A percentile compares a stretch with the other conserved stretches of the same genome.
These are phyloP conservation scores for Penicillium riverlandense DNA, from an alignment of 495 filamentous ascomycete species.

Conservation along the genomic window DNA sequence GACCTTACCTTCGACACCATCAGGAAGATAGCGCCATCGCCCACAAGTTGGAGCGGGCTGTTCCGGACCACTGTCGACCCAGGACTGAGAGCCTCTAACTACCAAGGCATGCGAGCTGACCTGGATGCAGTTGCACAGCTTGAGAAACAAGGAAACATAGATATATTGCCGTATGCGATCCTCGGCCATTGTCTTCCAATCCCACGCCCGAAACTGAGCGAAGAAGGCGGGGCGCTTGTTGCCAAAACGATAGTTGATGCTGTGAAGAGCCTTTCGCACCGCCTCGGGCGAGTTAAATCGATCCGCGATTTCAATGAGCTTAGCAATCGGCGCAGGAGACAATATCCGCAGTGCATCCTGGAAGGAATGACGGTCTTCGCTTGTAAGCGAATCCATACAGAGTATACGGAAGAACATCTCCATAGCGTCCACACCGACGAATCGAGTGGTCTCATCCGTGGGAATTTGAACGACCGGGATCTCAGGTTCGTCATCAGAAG, in stretches of 20 bases:
- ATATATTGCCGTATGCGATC: slow-evolving; percentile 35
- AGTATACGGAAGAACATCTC: slow-evolving; percentile 32
- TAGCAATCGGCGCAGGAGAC: slow-evolving; percentile 23
- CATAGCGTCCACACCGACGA: slow-evolving; percentile 27
- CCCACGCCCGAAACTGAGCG: slow-evolving; percentile 7
- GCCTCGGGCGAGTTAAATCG: slow-evolving; percentile 25
- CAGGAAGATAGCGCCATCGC: slow-evolving; percentile 68
- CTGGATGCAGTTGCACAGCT: slow-evolving; percentile 16
- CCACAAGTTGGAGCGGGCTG: slow-evolving; percentile 22
- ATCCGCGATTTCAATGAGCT: slow-evolving; percentile 30
- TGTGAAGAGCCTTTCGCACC: slow-evolving; percentile 12
- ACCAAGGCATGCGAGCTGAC: slow-evolving; percentile 49
- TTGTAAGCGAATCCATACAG: slow-evolving; percentile 18
- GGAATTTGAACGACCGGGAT: slow-evolving; percentile 15
- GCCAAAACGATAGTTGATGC: slow-evolving; percentile 21
- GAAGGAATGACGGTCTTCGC: slow-evolving; percentile 13
- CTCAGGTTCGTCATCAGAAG: not conserved
- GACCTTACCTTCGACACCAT: slow-evolving; percentile 60
- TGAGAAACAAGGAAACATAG: slow-evolving; percentile 25
- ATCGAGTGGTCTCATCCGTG: slow-evolving; percentile 9
- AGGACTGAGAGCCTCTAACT: slow-evolving; percentile 56
- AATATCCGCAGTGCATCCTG: slow-evolving; percentile 17
- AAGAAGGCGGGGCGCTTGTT: slow-evolving; percentile 20
- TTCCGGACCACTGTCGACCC: slow-evolving; percentile 36
- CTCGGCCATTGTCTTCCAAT: slow-evolving; percentile 7